Percentiles rank a stretch among this genome's conserved stretches.
These are phyloP conservation scores for Chloranthus sessilifolius DNA, from an alignment of 164 flowering plant species.

Conservation along the genomic window DNA sequence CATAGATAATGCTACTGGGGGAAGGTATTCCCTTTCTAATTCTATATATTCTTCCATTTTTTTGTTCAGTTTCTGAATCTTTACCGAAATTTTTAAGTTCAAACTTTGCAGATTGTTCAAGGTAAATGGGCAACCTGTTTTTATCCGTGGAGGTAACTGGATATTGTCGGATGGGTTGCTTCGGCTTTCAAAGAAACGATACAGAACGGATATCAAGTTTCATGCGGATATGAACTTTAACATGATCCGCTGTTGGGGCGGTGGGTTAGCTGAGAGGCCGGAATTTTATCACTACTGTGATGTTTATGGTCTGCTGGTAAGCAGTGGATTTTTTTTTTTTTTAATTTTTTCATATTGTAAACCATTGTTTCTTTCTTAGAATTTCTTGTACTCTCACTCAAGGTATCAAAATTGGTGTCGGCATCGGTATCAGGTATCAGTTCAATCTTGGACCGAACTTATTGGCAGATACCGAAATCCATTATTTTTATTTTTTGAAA, in stretches of 20 bases:
- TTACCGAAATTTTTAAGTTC: constrained; percentile 3
- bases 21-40: constrained; percentile 50
- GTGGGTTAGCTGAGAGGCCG: constrained; percentile 96
- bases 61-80: not conserved
- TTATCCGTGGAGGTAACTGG: constrained; percentile 99
- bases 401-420: too few relatives aligned
- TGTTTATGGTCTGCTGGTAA: constrained; percentile 88
- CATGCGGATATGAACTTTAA: constrained; percentile 98
- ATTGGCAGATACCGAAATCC: too few relatives aligned
- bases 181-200: constrained; percentile 77
- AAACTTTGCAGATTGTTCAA: constrained; percentile 64
- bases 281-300: constrained; percentile 98
- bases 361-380: too few relatives aligned
- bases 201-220: constrained; percentile 85
- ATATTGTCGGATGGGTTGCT: constrained; percentile 90
- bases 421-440: too few relatives aligned
- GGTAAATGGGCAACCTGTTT: constrained; percentile 89
- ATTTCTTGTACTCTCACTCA: too few relatives aligned
- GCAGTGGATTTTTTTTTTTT: constrained; percentile 5
- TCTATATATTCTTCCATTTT: not conserved
- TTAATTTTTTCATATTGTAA: too few relatives aligned
- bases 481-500: too few relatives aligned
- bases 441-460: too few relatives aligned
- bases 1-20: constrained; percentile 82
- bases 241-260: constrained; percentile 99